A percentile compares a stretch with the other conserved stretches of the same genome.
Evolutionary conservation across 176 grass and related monocot genomes (phyloP).

Genomic region (Neostapfia colusana): DNA sequence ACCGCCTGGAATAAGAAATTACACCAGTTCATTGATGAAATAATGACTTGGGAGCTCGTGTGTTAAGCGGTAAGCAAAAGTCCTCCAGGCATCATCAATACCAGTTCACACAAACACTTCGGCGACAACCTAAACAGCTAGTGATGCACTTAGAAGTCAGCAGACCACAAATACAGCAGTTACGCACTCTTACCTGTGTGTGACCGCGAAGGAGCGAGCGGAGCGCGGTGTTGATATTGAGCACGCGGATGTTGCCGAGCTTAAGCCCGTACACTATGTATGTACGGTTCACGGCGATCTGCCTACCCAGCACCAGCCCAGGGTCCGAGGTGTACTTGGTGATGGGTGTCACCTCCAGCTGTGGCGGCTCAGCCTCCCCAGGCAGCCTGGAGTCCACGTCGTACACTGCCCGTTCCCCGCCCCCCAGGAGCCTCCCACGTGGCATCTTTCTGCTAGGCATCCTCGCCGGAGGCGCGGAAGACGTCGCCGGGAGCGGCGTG

Average conservation of each 20-base stretch:
- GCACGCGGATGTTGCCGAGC: constrained; percentile 78
- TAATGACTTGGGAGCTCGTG: not conserved
- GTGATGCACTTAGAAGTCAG: not conserved
- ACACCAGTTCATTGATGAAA: not conserved
- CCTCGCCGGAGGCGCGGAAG: constrained; percentile 59
- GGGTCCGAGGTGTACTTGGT: constrained; percentile 97
- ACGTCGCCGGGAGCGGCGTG: constrained; percentile 37
- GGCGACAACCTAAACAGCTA: not conserved
- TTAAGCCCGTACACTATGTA: constrained; percentile 95
- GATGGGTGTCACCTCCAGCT: constrained; percentile 94
- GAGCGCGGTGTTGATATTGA: constrained; percentile 92
- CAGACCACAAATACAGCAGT: not conserved
- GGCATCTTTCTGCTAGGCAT: constrained; percentile 83
- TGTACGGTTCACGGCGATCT: constrained; percentile 82
- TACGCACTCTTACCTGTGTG: constrained; percentile 63
- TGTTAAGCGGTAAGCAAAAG: not conserved
- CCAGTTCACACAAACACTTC: not conserved
- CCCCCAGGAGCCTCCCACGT: constrained; percentile 63
- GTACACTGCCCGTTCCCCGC: constrained; percentile 57
- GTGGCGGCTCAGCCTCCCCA: constrained; percentile 69
- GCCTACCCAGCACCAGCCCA: constrained; percentile 73
- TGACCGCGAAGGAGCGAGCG: constrained; percentile 86
- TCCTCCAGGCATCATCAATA: not conserved
- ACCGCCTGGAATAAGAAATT: not conserved
- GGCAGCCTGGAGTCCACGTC: constrained; percentile 82